Evolutionary conservation across 306 rosid species (phyloP).

Genomic region (Erythrophleum fordii): DNA sequence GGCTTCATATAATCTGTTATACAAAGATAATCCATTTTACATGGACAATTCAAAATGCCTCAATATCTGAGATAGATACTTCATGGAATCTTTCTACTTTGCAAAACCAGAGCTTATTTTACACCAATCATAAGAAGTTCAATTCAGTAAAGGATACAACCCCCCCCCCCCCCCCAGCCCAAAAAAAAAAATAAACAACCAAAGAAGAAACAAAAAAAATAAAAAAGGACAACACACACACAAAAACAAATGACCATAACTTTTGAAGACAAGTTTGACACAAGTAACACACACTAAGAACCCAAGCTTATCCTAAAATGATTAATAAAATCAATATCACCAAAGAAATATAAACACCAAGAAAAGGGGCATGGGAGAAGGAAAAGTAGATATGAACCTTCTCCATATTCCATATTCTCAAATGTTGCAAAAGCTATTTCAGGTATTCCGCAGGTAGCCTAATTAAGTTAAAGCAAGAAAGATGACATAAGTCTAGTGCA

Average conservation of each 20-base stretch:
- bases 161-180: not conserved
- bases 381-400: slow-evolving; percentile 58
- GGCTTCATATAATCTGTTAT: slow-evolving; percentile 87
- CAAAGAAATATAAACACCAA: slow-evolving; percentile 24
- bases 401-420: slow-evolving; percentile 98
- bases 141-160: not conserved
- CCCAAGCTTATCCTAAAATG: slow-evolving; percentile 14
- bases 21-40: slow-evolving; percentile 37
- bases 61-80: slow-evolving; percentile 18
- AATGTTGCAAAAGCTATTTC: slow-evolving; percentile 92
- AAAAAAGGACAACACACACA: no score
- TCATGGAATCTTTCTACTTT: not conserved
- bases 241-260: not conserved
- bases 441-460: slow-evolving; percentile 98
- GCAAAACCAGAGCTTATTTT: not conserved
- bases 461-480: slow-evolving; percentile 41
- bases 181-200: no score
- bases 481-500: slow-evolving; percentile 40
- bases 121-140: not conserved
- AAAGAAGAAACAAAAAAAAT: no score
- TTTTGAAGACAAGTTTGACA: slow-evolving; percentile 28
- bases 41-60: not conserved
- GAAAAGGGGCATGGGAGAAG: slow-evolving; percentile 29
- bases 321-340: slow-evolving; percentile 29
- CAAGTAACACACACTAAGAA: slow-evolving; percentile 28